These are phyloP conservation scores for Usnea hakonensis DNA, from an alignment of 495 filamentous ascomycete genomes.

Conservation along the genomic window DNA sequence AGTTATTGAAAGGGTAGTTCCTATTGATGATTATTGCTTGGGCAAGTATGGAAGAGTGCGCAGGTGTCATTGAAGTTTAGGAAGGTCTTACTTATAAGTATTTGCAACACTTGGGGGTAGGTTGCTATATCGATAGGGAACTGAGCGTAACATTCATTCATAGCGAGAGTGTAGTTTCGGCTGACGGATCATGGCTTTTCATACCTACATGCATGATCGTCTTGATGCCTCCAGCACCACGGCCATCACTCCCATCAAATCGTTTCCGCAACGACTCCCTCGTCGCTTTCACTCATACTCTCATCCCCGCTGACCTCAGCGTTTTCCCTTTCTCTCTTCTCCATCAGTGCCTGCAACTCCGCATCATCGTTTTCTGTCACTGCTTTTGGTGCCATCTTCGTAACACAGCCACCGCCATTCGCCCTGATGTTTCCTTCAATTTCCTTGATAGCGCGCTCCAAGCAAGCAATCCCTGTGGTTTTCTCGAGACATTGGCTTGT, in stretches of 20 bases:
- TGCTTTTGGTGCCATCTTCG: slow-evolving; percentile 97
- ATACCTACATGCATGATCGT: neutral
- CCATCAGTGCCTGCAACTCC: slow-evolving; percentile 93
- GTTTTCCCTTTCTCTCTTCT: slow-evolving; percentile 97
- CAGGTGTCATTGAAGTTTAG: too few relatives aligned
- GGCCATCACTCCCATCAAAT: slow-evolving; percentile 16
- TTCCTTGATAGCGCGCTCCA: slow-evolving; percentile 81
- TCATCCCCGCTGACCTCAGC: slow-evolving; percentile 94
- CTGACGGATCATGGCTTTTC: neutral
- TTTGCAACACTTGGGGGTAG: too few relatives aligned
- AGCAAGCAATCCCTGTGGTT: slow-evolving; percentile 65
- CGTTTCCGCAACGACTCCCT: slow-evolving; percentile 39
- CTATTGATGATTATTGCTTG: too few relatives aligned
- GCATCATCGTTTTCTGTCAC: slow-evolving; percentile 98
- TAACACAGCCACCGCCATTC: slow-evolving; percentile 67
- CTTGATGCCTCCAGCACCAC: neutral
- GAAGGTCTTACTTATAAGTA: too few relatives aligned
- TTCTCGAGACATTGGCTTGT: slow-evolving; percentile 95
- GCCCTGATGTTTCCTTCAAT: slow-evolving; percentile 68
- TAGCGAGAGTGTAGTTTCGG: too few relatives aligned
- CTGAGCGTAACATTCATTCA: neutral
- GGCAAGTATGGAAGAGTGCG: too few relatives aligned
- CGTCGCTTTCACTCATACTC: slow-evolving; percentile 86
- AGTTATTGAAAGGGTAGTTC: too few relatives aligned
- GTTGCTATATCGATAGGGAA: neutral